These are phyloP conservation scores for Aphanomyces stellatus DNA, from an alignment of 352 stramenopile genomes.

Conservation along the genomic window DNA sequence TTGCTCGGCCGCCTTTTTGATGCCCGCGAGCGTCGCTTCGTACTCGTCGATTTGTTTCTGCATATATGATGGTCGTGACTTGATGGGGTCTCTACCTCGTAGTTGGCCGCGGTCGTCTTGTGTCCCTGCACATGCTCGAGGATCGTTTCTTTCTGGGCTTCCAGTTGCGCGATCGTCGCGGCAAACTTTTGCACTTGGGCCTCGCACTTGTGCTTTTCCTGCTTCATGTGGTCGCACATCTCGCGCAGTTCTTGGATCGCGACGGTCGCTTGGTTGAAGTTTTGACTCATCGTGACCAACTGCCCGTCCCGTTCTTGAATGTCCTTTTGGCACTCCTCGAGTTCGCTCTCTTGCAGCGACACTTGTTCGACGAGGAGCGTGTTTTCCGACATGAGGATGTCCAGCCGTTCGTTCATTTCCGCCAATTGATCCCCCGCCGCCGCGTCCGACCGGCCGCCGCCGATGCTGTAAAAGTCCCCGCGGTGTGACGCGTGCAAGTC, in stretches of 20 bases:
- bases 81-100: background rate
- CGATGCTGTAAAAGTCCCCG: background rate
- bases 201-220: slow-evolving; percentile 59
- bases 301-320: slow-evolving; percentile 56
- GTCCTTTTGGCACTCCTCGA: slow-evolving; percentile 53
- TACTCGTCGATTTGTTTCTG: slow-evolving; percentile 43
- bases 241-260: slow-evolving; percentile 59
- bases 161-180: slow-evolving; percentile 48
- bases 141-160: slow-evolving; percentile 43
- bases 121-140: slow-evolving; percentile 29
- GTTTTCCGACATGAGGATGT: slow-evolving; percentile 79
- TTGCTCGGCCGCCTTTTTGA: slow-evolving; percentile 46
- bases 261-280: slow-evolving; percentile 64
- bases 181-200: slow-evolving; percentile 61
- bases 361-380: slow-evolving; percentile 76
- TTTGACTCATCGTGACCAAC: slow-evolving; percentile 56
- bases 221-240: slow-evolving; percentile 37
- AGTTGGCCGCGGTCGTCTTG: slow-evolving; percentile 1
- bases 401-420: slow-evolving; percentile 70
- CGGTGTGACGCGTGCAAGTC: background rate
- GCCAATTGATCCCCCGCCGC: slow-evolving; percentile 43
- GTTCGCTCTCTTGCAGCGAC: slow-evolving; percentile 63
- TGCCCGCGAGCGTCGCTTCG: slow-evolving; percentile 42
- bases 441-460: background rate
- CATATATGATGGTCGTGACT: background rate